phyloP scores from a whole-genome alignment of 148 eudicot genomes.

The Euryodendron excelsum region DNA sequence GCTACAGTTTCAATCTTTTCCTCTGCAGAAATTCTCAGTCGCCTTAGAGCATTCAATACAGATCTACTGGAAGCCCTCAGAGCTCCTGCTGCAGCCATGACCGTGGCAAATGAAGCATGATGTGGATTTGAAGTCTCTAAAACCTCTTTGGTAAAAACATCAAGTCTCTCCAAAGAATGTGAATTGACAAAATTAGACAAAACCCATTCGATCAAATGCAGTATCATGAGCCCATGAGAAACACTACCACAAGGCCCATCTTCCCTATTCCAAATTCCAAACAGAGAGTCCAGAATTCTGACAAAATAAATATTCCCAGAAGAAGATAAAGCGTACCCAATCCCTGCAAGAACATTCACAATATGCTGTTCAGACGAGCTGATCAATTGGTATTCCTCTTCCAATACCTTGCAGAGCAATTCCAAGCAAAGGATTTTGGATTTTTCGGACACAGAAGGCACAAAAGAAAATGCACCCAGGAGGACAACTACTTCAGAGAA shows the following conservation, averaged over 20 bases:
- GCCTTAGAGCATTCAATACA: slow-evolving; percentile 31
- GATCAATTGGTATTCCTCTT: slow-evolving; percentile 42
- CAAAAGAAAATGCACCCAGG: slow-evolving; percentile 64
- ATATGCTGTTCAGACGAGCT: slow-evolving; percentile 42
- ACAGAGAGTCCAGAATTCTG: slow-evolving; percentile 48
- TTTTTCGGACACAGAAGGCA: slow-evolving; percentile 48
- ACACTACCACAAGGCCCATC: slow-evolving; percentile 40
- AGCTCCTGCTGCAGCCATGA: slow-evolving; percentile 90
- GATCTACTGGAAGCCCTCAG: slow-evolving; percentile 64
- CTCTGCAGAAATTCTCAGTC: slow-evolving; percentile 54
- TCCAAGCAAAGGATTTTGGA: slow-evolving; percentile 55
- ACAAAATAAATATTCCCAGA: slow-evolving; percentile 39
- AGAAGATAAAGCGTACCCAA: slow-evolving; percentile 82
- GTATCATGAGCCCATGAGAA: slow-evolving; percentile 64
- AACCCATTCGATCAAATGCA: slow-evolving; percentile 91
- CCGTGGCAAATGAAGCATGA: slow-evolving; percentile 46
- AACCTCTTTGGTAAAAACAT: slow-evolving; percentile 35
- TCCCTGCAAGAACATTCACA: slow-evolving; percentile 71
- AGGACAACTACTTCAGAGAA: slow-evolving; percentile 69
- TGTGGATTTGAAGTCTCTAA: slow-evolving; percentile 39
- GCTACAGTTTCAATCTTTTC: slow-evolving; percentile 58
- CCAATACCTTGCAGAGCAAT: slow-evolving; percentile 56
- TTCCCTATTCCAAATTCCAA: slow-evolving; percentile 54
- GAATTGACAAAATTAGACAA: slow-evolving; percentile 46
- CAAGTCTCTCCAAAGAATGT: slow-evolving; percentile 46